A percentile compares a stretch with the other conserved stretches of the same genome.
Conservation (phyloP, 177 flowering plant genomes). For the Vitis hybrid region DNA sequence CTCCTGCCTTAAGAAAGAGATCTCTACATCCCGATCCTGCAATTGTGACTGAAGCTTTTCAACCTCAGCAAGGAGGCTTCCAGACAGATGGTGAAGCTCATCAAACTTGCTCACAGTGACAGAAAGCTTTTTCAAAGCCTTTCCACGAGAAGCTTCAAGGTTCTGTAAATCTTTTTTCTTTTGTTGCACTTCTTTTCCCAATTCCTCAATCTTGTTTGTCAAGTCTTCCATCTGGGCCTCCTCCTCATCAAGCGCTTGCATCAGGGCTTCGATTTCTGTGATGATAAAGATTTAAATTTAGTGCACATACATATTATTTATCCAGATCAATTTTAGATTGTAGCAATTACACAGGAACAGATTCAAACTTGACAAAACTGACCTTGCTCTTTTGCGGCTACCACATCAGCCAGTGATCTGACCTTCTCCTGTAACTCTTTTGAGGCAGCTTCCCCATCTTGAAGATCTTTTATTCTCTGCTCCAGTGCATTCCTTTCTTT, state of each 20-base stretch:
- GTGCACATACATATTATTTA: background rate
- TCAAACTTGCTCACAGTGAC: constrained; percentile 87
- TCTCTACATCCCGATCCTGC: constrained; percentile 81
- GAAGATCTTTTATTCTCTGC: constrained; percentile 51
- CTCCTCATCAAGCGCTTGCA: constrained; percentile 98
- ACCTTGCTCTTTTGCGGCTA: constrained; percentile 93
- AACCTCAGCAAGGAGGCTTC: constrained; percentile 76
- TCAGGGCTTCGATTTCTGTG: constrained; percentile 81
- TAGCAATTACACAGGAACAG: background rate
- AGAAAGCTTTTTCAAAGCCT: constrained; percentile 76
- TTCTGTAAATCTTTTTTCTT: constrained; percentile 66
- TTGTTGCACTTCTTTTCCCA: constrained; percentile 59
- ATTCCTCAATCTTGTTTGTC: constrained; percentile 44
- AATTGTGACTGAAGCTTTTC: constrained; percentile 86
- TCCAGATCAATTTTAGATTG: background rate
- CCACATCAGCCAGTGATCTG: constrained; percentile 45
- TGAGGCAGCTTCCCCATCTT: constrained; percentile 37
- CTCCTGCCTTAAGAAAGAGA: constrained; percentile 94
- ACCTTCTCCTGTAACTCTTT: constrained; percentile 52
- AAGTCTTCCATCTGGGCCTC: constrained; percentile 84
- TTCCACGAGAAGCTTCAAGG: constrained; percentile 80
- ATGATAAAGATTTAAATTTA: background rate
- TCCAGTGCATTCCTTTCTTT: constrained; percentile 46
- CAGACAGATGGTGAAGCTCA: constrained; percentile 87
- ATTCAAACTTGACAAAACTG: constrained; percentile 10